Evolutionary conservation across 1,284 basidiomycete genomes (phyloP).

Genomic region (Cryptococcus sp.): DNA sequence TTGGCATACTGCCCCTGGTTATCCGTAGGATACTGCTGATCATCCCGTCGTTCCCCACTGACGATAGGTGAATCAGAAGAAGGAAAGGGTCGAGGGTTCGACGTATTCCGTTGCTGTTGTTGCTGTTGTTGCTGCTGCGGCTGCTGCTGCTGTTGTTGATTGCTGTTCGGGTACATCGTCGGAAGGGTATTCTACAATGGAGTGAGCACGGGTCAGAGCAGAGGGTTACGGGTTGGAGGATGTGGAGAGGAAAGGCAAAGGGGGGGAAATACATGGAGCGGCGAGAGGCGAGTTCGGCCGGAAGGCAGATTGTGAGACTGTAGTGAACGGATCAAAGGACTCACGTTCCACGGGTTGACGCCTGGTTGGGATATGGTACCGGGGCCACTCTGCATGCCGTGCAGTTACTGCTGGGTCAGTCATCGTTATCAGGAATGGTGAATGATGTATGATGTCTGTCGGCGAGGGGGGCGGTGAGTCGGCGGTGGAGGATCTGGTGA

Average conservation of each 20-base stretch:
- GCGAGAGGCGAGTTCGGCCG: not conserved
- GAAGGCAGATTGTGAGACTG: not conserved
- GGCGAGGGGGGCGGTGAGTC: not conserved
- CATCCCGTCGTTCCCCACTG: constrained; percentile 14
- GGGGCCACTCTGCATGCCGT: not conserved
- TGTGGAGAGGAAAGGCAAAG: not conserved
- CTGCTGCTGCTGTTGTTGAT: constrained; percentile 21
- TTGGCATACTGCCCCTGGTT: constrained; percentile 16
- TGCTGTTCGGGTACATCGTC: not conserved
- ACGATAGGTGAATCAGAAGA: constrained; percentile 6
- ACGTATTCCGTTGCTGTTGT: constrained; percentile 23
- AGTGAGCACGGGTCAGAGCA: not conserved
- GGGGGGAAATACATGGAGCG: not conserved
- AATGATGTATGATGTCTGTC: no score
- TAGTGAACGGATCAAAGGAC: not conserved
- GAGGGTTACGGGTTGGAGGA: not conserved
- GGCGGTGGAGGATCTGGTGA: not conserved
- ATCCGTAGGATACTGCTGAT: constrained; percentile 9
- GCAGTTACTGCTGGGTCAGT: not conserved
- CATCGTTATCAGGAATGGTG: not conserved
- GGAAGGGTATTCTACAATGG: not conserved
- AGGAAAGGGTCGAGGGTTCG: constrained; percentile 32
- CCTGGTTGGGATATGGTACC: not conserved
- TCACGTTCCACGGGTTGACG: not conserved
- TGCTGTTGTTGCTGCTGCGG: constrained; percentile 26